Conservation (phyloP, 192 early-diverging fungal genomes). For the Mortierella hygrophila region DNA sequence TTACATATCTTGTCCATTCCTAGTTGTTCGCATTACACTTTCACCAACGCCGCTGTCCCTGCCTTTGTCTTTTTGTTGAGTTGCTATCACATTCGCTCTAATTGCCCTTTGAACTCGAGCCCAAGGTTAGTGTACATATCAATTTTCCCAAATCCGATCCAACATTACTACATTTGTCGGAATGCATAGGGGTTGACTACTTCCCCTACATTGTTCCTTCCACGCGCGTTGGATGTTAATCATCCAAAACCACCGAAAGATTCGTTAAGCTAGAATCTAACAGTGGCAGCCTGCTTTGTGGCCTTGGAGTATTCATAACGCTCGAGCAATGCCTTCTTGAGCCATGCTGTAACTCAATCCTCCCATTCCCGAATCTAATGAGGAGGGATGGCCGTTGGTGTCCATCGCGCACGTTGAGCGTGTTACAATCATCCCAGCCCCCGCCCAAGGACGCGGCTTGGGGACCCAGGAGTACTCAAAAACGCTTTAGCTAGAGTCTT, state of each 20-base stretch:
- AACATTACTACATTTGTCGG: background rate
- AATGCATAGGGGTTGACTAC: conserved; percentile 43
- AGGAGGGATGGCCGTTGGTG: too few relatives aligned
- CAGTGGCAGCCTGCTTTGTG: conserved; percentile 25
- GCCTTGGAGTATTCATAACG: conserved; percentile 13
- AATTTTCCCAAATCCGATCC: too few relatives aligned
- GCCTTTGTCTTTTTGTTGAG: too few relatives aligned
- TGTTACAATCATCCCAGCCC: too few relatives aligned
- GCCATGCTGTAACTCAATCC: conserved; percentile 44
- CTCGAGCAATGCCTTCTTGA: conserved; percentile 45
- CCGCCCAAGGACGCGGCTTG: background rate
- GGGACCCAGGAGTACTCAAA: too few relatives aligned
- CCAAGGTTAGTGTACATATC: too few relatives aligned
- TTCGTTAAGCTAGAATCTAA: conserved; percentile 32
- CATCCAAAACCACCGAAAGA: conserved; percentile 34
- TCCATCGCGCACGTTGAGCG: too few relatives aligned
- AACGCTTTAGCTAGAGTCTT: background rate
- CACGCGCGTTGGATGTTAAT: conserved; percentile 37
- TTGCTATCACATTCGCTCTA: too few relatives aligned
- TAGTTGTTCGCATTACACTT: too few relatives aligned
- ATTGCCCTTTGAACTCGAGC: too few relatives aligned
- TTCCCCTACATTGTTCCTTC: conserved; percentile 21
- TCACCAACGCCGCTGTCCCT: too few relatives aligned
- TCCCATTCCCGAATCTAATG: background rate
- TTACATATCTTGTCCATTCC: too few relatives aligned